These are phyloP conservation scores for Salix viminalis DNA, from an alignment of 345 rosid species.

Conservation along the genomic window DNA sequence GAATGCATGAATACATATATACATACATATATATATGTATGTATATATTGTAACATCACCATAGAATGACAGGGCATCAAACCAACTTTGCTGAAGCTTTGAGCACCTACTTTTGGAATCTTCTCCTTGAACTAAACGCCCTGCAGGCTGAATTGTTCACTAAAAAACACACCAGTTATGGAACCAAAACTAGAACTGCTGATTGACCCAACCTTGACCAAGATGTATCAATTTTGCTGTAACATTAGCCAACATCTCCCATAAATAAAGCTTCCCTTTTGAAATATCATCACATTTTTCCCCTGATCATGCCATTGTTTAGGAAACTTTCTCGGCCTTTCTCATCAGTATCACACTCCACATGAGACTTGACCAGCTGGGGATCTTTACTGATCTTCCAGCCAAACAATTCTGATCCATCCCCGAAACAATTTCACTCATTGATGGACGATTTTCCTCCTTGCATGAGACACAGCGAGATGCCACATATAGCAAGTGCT, in stretches of 20 bases:
- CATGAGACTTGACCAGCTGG: slow-evolving; percentile 38
- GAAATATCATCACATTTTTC: background rate
- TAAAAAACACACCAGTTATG: background rate
- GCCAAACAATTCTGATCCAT: slow-evolving; percentile 29
- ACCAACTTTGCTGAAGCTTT: background rate
- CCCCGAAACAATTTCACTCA: slow-evolving; percentile 41
- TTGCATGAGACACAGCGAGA: slow-evolving; percentile 48
- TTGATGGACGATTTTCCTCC: slow-evolving; percentile 43
- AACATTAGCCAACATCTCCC: slow-evolving; percentile 34
- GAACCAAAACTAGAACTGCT: background rate
- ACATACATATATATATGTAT: too few relatives aligned
- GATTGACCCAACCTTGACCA: background rate
- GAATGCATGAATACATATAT: background rate
- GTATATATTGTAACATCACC: slow-evolving; percentile 1
- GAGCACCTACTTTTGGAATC: slow-evolving; percentile 11
- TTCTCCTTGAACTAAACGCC: slow-evolving; percentile 5
- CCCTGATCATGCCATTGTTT: background rate
- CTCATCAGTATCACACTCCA: slow-evolving; percentile 32
- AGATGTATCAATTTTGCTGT: background rate
- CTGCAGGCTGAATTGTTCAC: background rate
- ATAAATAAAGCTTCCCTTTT: slow-evolving; percentile 22
- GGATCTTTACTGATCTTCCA: slow-evolving; percentile 27
- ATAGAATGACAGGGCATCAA: slow-evolving; percentile 8
- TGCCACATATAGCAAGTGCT: slow-evolving; percentile 43
- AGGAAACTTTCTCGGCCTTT: slow-evolving; percentile 21